phyloP scores from a whole-genome alignment of 2,329 filamentous ascomycete species.

The Sclerotinia spermophila region DNA sequence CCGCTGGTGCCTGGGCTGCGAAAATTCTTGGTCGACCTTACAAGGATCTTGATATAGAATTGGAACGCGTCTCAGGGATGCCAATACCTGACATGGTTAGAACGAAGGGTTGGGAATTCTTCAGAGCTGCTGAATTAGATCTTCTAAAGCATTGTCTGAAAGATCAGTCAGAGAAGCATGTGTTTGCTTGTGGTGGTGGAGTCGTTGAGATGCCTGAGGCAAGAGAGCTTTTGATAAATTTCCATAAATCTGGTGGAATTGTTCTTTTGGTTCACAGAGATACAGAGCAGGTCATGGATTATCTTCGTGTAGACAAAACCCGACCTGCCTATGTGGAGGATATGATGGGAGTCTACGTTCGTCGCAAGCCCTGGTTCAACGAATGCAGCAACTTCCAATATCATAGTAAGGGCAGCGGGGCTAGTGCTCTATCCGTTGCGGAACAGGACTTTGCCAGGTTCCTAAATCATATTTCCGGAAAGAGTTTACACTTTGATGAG shows the following conservation, averaged over 20 bases:
- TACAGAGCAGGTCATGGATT: slow-evolving; percentile 83
- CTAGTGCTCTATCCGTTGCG: slow-evolving; percentile 34
- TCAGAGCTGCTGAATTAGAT: slow-evolving; percentile 73
- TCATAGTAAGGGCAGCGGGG: slow-evolving; percentile 65
- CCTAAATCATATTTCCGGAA: slow-evolving; percentile 64
- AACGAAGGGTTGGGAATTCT: slow-evolving; percentile 77
- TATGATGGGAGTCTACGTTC: slow-evolving; percentile 85
- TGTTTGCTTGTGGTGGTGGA: slow-evolving; percentile 93
- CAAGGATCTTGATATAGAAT: slow-evolving; percentile 81
- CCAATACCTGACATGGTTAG: slow-evolving; percentile 85
- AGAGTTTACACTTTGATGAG: slow-evolving; percentile 51
- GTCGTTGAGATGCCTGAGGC: slow-evolving; percentile 84
- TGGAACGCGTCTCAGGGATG: slow-evolving; percentile 70
- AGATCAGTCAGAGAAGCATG: slow-evolving; percentile 69
- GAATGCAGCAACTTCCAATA: slow-evolving; percentile 95
- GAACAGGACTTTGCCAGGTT: slow-evolving; percentile 69
- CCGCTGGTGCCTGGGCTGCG: slow-evolving; percentile 81
- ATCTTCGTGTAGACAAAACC: slow-evolving; percentile 82
- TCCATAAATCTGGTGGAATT: slow-evolving; percentile 71
- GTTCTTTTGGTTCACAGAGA: slow-evolving; percentile 86
- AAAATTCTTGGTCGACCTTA: slow-evolving; percentile 71
- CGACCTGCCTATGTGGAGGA: slow-evolving; percentile 90
- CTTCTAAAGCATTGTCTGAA: slow-evolving; percentile 70
- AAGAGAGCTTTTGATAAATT: slow-evolving; percentile 68
- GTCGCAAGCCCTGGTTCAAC: slow-evolving; percentile 84